Percentiles rank a stretch among this genome's conserved stretches.
Evolutionary conservation across 495 filamentous ascomycete genomes (phyloP).

Genomic region (Aspergillus campestris): DNA sequence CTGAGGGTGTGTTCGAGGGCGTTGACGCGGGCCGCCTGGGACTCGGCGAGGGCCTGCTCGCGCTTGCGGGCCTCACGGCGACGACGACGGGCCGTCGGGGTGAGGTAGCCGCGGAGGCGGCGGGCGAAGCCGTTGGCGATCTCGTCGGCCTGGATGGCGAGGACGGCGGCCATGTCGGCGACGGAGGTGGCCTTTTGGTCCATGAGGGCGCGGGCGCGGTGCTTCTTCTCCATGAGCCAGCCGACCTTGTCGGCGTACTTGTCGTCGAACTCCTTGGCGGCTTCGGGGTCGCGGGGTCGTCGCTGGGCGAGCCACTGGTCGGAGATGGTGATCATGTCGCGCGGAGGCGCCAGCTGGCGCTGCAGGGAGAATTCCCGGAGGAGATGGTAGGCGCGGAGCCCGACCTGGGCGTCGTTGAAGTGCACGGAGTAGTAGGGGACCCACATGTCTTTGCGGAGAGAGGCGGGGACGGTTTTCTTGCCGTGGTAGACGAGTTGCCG

Average conservation of each 20-base stretch:
- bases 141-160: slow-evolving; percentile 47
- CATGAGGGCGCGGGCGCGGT: slow-evolving; percentile 60
- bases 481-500: slow-evolving; percentile 79
- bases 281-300: slow-evolving; percentile 51
- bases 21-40: slow-evolving; percentile 24
- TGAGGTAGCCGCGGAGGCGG: slow-evolving; percentile 26
- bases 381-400: slow-evolving; percentile 65
- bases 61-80: slow-evolving; percentile 25
- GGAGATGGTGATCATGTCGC: slow-evolving; percentile 42
- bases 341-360: slow-evolving; percentile 35
- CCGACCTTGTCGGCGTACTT: slow-evolving; percentile 36
- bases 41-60: slow-evolving; percentile 30
- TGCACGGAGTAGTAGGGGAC: slow-evolving; percentile 65
- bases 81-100: slow-evolving; percentile 19
- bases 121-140: slow-evolving; percentile 23
- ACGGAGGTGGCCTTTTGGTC: slow-evolving; percentile 83
- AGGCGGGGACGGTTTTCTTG: slow-evolving; percentile 75
- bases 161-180: slow-evolving; percentile 77
- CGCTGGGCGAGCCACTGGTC: slow-evolving; percentile 42
- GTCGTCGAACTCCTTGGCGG: slow-evolving; percentile 34
- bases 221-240: slow-evolving; percentile 40
- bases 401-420: slow-evolving; percentile 57
- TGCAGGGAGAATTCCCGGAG: slow-evolving; percentile 67
- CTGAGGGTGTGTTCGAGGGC: slow-evolving; percentile 21
- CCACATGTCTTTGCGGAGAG: slow-evolving; percentile 89